Evolutionary conservation across 2,329 filamentous ascomycete genomes (phyloP).

Genomic region (Phyllosticta paracitricarpa): DNA sequence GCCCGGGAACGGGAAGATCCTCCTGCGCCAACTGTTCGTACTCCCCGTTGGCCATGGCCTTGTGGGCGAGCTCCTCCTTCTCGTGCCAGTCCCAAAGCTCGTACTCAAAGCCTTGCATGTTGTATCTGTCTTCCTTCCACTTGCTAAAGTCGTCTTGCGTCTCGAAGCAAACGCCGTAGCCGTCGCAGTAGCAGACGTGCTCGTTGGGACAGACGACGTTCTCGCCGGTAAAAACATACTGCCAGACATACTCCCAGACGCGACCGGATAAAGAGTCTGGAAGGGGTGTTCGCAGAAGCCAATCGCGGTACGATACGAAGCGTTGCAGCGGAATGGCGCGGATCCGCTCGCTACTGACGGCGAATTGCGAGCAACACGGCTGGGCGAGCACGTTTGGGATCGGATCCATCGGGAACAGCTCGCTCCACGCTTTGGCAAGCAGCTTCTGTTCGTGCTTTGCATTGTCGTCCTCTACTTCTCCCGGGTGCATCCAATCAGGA

Average conservation of each 20-base stretch:
- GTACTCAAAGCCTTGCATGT: conserved; percentile 31
- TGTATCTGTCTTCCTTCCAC: conserved; percentile 38
- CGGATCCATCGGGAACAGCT: conserved; percentile 38
- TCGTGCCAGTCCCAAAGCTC: conserved; percentile 35
- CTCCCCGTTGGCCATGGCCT: conserved; percentile 26
- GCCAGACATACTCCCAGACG: conserved; percentile 56
- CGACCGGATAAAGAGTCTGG: conserved; percentile 47
- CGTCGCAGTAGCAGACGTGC: conserved; percentile 53
- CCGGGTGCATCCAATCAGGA: conserved; percentile 44
- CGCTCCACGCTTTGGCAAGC: conserved; percentile 35
- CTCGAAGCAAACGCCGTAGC: conserved; percentile 53
- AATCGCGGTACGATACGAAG: conserved; percentile 50
- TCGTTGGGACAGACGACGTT: conserved; percentile 42
- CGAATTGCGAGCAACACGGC: conserved; percentile 56
- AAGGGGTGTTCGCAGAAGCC: conserved; percentile 49
- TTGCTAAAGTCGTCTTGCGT: conserved; percentile 37
- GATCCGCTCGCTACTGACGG: conserved; percentile 48
- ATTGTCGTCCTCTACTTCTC: conserved; percentile 26
- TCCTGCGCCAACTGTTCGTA: conserved; percentile 23
- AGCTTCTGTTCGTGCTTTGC: conserved; percentile 36
- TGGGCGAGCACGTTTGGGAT: conserved; percentile 45
- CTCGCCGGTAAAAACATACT: conserved; percentile 48
- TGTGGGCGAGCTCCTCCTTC: conserved; percentile 27
- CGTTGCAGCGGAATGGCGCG: conserved; percentile 41
- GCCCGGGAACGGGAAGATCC: conserved; percentile 31